Base-by-base conservation (phyloP, 176 grass and related monocot genomes). In the Pharus latifolius region DNA sequence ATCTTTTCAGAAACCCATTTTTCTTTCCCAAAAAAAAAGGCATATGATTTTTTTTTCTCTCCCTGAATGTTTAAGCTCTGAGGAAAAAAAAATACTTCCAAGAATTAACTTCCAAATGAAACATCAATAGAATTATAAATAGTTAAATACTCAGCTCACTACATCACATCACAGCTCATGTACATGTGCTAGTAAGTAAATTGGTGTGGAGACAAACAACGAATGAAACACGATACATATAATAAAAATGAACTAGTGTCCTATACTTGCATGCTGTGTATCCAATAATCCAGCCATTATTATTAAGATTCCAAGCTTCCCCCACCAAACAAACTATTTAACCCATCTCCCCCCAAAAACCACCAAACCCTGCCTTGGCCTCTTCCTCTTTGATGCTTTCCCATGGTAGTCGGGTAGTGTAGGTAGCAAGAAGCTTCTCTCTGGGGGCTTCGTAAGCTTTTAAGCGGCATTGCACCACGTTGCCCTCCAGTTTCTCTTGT, bases 221-320 rank as follows among this genome's bases (percentile, higher is more conserved):
- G 45, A 73, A 44, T 45, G 53, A 10, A 58, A 46, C 53, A 55
- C n/a, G n/a, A n/a, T n/a, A n/a, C n/a, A n/a, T n/a, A n/a, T n/a
- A n/a, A n/a, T n/a, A n/a, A n/a, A n/a, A n/a, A n/a, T n/a, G n/a
- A n/a, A n/a, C n/a, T n/a, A n/a, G n/a, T n/a, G n/a, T n/a, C n/a
- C n/a, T n/a, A n/a, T n/a, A n/a, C n/a, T n/a, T n/a, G n/a, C n/a
- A n/a, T n/a, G n/a, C n/a, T n/a, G n/a, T n/a, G n/a, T n/a, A n/a
- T n/a, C n/a, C n/a, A n/a, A n/a, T n/a, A n/a, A n/a, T n/a, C n/a
- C n/a, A n/a, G n/a, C n/a, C n/a, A n/a, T n/a, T n/a, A n/a, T n/a
- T 73, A 60, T 77, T 76, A 70, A 71, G 69, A 74, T 85, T 75
- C 70, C 83, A 80, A 74, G 69, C 55, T 37, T 42, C 48, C 18